Percentiles rank a stretch among this genome's conserved stretches.
Conservation (phyloP, 208 protist genomes). For the Acanthamoeba castellanii region DNA sequence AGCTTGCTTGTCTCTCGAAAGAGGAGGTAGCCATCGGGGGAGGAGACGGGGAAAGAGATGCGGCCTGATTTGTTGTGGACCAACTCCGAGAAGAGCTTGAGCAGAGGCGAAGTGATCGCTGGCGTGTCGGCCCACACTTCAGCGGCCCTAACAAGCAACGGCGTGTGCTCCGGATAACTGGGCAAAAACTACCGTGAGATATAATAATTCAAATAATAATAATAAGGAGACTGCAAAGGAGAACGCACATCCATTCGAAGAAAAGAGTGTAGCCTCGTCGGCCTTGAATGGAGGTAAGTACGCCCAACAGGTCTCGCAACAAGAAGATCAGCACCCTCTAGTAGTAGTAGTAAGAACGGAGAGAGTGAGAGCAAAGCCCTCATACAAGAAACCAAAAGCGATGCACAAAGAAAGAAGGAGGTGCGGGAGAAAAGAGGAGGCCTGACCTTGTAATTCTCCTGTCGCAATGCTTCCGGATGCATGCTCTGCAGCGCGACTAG, state of each 20-base stretch:
- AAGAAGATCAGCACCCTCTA: conserved; percentile 74
- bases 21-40: conserved; percentile 85
- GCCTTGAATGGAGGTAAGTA: conserved; percentile 53
- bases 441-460: conserved; percentile 51
- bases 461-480: conserved; percentile 22
- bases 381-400: too few relatives aligned
- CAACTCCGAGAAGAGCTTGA: conserved; percentile 83
- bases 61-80: conserved; percentile 84
- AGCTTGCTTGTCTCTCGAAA: conserved; percentile 86
- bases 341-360: background rate
- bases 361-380: background rate
- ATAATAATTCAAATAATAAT: background rate
- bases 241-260: conserved; percentile 82
- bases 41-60: conserved; percentile 86
- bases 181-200: background rate
- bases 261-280: conserved; percentile 76
- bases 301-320: conserved; percentile 78
- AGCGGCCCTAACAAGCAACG: conserved; percentile 74
- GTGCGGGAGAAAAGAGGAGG: background rate
- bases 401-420: too few relatives aligned
- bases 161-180: conserved; percentile 81
- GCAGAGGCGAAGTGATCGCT: conserved; percentile 80
- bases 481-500: conserved; percentile 30
- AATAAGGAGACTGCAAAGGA: background rate
- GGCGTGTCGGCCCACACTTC: conserved; percentile 77